phyloP scores from a whole-genome alignment of 495 filamentous ascomycete species.

The Penicillium fimorum region DNA sequence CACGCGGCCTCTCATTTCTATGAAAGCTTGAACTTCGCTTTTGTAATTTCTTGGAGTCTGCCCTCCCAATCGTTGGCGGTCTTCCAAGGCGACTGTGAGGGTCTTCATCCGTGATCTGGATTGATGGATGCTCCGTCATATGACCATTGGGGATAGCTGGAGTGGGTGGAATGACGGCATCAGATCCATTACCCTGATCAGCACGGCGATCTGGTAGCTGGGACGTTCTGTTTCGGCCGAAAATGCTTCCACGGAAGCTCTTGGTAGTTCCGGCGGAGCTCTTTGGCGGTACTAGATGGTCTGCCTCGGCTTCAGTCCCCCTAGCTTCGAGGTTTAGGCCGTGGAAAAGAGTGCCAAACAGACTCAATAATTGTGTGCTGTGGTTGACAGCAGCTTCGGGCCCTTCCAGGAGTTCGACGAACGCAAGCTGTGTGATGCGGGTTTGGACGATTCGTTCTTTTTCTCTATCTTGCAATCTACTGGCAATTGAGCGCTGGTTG shows the following conservation, averaged over 20 bases:
- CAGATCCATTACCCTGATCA: conserved; percentile 14
- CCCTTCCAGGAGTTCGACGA: conserved; percentile 79
- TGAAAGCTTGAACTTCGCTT: conserved; percentile 42
- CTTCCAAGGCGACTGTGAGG: conserved; percentile 21
- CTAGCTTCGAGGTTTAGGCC: conserved; percentile 42
- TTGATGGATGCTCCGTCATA: conserved; percentile 40
- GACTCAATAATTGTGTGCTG: conserved; percentile 74
- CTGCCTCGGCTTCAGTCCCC: conserved; percentile 21
- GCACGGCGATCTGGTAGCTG: conserved; percentile 33
- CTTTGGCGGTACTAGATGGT: conserved; percentile 56
- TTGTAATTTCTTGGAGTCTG: conserved; percentile 48
- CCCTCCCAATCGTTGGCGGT: conserved; percentile 26
- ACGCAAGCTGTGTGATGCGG: conserved; percentile 88
- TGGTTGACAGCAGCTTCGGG: conserved; percentile 79
- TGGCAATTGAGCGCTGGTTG: conserved; percentile 56
- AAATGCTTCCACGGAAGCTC: conserved; percentile 72
- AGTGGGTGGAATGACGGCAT: conserved; percentile 19
- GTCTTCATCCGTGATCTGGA: conserved; percentile 51
- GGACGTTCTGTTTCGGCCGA: conserved; percentile 53
- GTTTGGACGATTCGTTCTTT: conserved; percentile 81
- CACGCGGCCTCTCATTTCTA: conserved; percentile 20
- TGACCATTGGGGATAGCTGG: conserved; percentile 21
- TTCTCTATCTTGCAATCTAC: conserved; percentile 72
- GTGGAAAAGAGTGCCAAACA: conserved; percentile 78
- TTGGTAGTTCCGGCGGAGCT: conserved; percentile 69